Evolutionary conservation across 2,329 filamentous ascomycete genomes (phyloP).

Genomic region (Verticillium alfalfae): DNA sequence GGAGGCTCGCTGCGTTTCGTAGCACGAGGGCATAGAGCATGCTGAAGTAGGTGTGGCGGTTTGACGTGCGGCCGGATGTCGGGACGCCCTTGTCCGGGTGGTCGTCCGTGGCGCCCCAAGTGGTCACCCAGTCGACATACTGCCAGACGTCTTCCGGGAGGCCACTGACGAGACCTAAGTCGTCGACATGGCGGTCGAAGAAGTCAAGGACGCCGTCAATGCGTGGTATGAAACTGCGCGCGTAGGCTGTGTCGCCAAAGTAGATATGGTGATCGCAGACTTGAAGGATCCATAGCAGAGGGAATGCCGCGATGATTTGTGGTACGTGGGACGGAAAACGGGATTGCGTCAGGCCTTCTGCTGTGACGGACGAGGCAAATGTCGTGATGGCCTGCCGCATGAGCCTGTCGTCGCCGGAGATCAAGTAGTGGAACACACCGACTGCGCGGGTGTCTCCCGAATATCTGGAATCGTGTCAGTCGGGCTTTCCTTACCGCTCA

Average conservation of each 20-base stretch:
- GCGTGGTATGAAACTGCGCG: constrained; percentile 12
- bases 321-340: neutral
- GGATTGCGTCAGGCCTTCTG: neutral
- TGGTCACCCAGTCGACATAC: neutral
- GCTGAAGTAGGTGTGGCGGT: neutral
- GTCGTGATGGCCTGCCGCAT: neutral
- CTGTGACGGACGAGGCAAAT: neutral
- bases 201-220: constrained; percentile 16
- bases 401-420: neutral
- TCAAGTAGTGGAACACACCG: neutral
- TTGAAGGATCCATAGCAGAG: neutral
- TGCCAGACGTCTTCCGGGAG: neutral
- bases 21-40: neutral
- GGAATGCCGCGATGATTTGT: neutral
- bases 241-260: neutral
- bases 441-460: neutral
- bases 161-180: constrained; percentile 16
- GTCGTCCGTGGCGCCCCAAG: neutral
- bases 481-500: neutral
- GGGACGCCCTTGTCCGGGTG: neutral
- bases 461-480: neutral
- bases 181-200: constrained; percentile 20
- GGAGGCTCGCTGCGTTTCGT: neutral
- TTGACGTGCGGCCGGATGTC: neutral
- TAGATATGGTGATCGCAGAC: neutral